Conservation (phyloP, 2,329 filamentous ascomycete species). For the Epichloe glyceriae region DNA sequence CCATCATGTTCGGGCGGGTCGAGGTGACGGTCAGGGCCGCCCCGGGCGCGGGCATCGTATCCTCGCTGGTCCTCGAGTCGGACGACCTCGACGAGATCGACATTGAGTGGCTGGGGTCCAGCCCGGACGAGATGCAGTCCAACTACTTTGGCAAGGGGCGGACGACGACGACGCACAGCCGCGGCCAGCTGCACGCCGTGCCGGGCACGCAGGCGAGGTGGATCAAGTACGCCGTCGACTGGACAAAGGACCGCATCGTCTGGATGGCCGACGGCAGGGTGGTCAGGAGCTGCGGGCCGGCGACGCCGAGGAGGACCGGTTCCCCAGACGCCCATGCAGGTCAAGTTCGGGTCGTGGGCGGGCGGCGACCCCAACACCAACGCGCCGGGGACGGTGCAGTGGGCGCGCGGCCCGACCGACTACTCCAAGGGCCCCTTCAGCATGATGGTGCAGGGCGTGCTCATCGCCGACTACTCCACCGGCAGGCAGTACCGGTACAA, state of each 20-base stretch:
- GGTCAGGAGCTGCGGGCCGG: slow-evolving; percentile 61
- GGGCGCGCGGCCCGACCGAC: slow-evolving; percentile 78
- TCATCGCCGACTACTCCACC: slow-evolving; percentile 84
- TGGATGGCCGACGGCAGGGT: slow-evolving; percentile 74
- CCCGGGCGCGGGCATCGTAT: slow-evolving; percentile 83
- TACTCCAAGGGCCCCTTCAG: slow-evolving; percentile 72
- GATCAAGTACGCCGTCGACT: slow-evolving; percentile 83
- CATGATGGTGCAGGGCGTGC: slow-evolving; percentile 69
- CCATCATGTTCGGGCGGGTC: slow-evolving; percentile 97
- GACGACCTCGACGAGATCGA: slow-evolving; percentile 94
- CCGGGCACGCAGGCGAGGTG: slow-evolving; percentile 59
- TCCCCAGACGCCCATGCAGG: slow-evolving; percentile 88
- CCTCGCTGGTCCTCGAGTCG: slow-evolving; percentile 80
- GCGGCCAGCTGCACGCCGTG: slow-evolving; percentile 64
- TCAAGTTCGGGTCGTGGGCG: slow-evolving; percentile 87
- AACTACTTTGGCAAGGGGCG: slow-evolving; percentile 97
- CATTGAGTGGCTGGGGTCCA: slow-evolving; percentile 85
- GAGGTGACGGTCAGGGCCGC: slow-evolving; percentile 77
- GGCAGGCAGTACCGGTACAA: slow-evolving; percentile 74
- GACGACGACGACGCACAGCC: slow-evolving; percentile 72
- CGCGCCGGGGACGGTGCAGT: slow-evolving; percentile 67
- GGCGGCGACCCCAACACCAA: slow-evolving; percentile 72
- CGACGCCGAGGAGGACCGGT: slow-evolving; percentile 60
- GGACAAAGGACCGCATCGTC: slow-evolving; percentile 72
- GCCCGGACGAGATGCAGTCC: slow-evolving; percentile 67